These are phyloP conservation scores for Dendrocalamus sinicus DNA, from an alignment of 176 grass and related monocot genomes.

Conservation along the genomic window DNA sequence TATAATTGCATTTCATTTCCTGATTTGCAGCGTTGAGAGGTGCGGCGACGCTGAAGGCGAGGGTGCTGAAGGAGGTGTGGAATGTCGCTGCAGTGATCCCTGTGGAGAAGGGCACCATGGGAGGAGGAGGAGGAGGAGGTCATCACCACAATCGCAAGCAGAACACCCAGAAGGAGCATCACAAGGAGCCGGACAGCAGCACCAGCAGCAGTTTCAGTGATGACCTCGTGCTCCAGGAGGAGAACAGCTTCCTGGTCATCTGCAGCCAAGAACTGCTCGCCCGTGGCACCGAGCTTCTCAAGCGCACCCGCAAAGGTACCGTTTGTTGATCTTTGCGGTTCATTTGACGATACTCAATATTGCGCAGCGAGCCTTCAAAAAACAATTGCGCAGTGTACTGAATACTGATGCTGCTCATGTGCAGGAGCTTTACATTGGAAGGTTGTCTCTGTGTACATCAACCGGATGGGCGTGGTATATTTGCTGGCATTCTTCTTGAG, in stretches of 20 bases:
- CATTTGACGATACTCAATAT: background rate
- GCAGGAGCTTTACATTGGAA: slow-evolving; percentile 94
- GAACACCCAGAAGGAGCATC: slow-evolving; percentile 33
- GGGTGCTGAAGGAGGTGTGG: slow-evolving; percentile 79
- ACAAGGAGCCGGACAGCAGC: slow-evolving; percentile 64
- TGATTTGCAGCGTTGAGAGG: slow-evolving; percentile 61
- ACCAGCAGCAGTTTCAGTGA: slow-evolving; percentile 72
- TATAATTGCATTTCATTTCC: background rate
- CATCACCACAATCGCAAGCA: slow-evolving; percentile 28
- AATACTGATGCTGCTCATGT: slow-evolving; percentile 9
- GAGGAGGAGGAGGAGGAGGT: background rate
- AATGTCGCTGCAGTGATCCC: slow-evolving; percentile 91
- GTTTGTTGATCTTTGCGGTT: background rate
- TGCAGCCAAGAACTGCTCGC: slow-evolving; percentile 91
- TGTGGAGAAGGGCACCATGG: slow-evolving; percentile 69
- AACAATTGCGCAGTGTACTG: background rate
- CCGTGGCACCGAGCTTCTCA: slow-evolving; percentile 89
- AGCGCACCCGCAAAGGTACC: slow-evolving; percentile 91
- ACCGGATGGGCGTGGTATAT: slow-evolving; percentile 69
- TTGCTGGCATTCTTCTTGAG: background rate
- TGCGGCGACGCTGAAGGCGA: slow-evolving; percentile 78
- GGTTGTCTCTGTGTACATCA: slow-evolving; percentile 78
- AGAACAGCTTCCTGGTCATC: slow-evolving; percentile 75
- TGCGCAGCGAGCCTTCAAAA: no score
- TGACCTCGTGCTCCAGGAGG: slow-evolving; percentile 58